Percentiles rank a stretch among this genome's conserved stretches.
These are phyloP conservation scores for Fusarium chaquense DNA, from an alignment of 2,329 filamentous ascomycete genomes.

Conservation along the genomic window DNA sequence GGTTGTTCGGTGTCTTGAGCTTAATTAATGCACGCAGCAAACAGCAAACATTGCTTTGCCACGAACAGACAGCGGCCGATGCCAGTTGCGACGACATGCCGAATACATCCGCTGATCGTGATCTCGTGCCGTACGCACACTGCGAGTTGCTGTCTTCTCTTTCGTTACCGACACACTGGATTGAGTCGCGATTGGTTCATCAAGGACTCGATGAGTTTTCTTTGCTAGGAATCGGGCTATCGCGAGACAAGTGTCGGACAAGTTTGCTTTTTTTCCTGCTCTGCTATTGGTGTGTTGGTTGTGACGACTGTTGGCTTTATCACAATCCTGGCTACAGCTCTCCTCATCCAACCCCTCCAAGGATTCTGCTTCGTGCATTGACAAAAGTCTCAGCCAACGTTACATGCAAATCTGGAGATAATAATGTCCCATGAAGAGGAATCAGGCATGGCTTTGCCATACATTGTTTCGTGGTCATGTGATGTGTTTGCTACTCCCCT, in stretches of 20 bases:
- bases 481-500: background rate
- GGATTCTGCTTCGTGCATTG: background rate
- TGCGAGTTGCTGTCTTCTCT: slow-evolving; percentile 16
- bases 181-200: slow-evolving; percentile 12
- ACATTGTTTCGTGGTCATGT: slow-evolving; percentile 13
- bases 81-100: slow-evolving; percentile 1
- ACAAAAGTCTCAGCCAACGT: slow-evolving; percentile 6
- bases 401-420: slow-evolving; percentile 4
- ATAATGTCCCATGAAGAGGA: background rate
- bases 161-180: slow-evolving; percentile 24
- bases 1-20: background rate
- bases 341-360: background rate
- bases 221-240: slow-evolving; percentile 8
- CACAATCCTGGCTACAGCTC: slow-evolving; percentile 12
- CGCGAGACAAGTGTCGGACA: slow-evolving; percentile 21
- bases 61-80: background rate
- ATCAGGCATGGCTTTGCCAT: background rate
- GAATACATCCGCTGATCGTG: slow-evolving; percentile 9
- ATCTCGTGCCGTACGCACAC: slow-evolving; percentile 14
- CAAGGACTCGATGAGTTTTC: background rate
- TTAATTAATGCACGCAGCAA: background rate
- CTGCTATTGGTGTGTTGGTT: slow-evolving; percentile 34
- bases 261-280: slow-evolving; percentile 14
- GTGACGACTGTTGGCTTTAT: background rate
- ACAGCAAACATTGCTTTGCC: slow-evolving; percentile 1